Evolutionary conservation across 371 early-diverging fungal genomes (phyloP).

Genomic region (Blakeslea trispora): DNA sequence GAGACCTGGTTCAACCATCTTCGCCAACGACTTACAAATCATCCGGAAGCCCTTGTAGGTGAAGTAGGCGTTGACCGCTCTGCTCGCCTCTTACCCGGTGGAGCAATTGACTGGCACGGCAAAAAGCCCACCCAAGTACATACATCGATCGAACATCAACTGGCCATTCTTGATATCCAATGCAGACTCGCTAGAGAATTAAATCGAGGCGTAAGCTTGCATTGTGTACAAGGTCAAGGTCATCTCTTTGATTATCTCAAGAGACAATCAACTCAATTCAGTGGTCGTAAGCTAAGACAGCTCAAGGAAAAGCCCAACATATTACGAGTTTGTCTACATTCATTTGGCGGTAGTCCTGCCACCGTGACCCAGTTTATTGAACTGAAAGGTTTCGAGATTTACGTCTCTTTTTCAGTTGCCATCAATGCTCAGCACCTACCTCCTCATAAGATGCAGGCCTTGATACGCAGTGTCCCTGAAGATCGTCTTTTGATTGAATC

Average conservation of each 20-base stretch:
- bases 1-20: conserved; percentile 36
- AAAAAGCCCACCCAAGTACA: conserved; percentile 44
- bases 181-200: conserved; percentile 71
- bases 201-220: conserved; percentile 73
- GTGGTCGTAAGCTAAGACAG: conserved; percentile 18
- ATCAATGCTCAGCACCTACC: conserved; percentile 58
- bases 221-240: conserved; percentile 84
- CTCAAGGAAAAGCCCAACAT: conserved; percentile 15
- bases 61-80: conserved; percentile 87
- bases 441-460: conserved; percentile 46
- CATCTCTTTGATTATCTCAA: conserved; percentile 58
- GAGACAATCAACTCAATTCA: conserved; percentile 25
- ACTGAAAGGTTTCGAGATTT: conserved; percentile 44
- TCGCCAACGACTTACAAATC: conserved; percentile 20
- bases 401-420: conserved; percentile 67
- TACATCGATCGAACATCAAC: conserved; percentile 69
- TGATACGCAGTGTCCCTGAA: conserved; percentile 68
- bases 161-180: conserved; percentile 67
- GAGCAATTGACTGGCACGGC: conserved; percentile 47
- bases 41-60: conserved; percentile 71
- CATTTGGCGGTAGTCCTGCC: conserved; percentile 81
- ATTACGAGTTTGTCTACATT: conserved; percentile 77
- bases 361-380: conserved; percentile 64
- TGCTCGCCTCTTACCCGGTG: conserved; percentile 61
- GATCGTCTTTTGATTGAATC: conserved; percentile 82